phyloP scores from a whole-genome alignment of 805 yeast species.

The Starmerella roubikii region DNA sequence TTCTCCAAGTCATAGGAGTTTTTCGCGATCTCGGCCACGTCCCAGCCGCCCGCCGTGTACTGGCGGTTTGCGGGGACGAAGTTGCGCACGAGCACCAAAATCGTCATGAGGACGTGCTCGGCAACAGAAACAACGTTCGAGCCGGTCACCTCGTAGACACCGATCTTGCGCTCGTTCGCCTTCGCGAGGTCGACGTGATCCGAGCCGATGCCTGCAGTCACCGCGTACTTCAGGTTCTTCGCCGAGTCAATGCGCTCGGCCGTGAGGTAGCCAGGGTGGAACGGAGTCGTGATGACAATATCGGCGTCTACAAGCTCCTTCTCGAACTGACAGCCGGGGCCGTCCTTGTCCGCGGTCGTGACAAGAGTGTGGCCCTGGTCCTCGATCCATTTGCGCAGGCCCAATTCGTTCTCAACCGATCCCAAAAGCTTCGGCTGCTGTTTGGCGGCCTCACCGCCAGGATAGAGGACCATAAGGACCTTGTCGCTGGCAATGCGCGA shows the following conservation, averaged over 20 bases:
- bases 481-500: conserved; percentile 5
- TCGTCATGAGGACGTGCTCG: conserved; percentile 66
- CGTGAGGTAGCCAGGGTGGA: conserved; percentile 67
- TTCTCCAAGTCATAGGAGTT: conserved; percentile 63
- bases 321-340: conserved; percentile 44
- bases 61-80: conserved; percentile 68
- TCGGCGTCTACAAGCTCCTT: conserved; percentile 58
- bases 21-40: conserved; percentile 63
- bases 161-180: conserved; percentile 47
- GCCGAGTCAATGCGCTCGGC: conserved; percentile 55
- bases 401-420: conserved; percentile 61
- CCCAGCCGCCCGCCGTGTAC: conserved; percentile 48
- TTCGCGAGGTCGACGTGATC: conserved; percentile 67
- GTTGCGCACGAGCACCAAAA: conserved; percentile 57
- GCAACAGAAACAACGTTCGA: conserved; percentile 71
- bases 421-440: conserved; percentile 35
- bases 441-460: conserved; percentile 12
- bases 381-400: conserved; percentile 51
- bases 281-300: conserved; percentile 66
- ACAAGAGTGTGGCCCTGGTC: conserved; percentile 52
- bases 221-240: conserved; percentile 51
- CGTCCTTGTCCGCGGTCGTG: conserved; percentile 58
- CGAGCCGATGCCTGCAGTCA: conserved; percentile 78
- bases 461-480: conserved; percentile 10
- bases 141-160: conserved; percentile 71